A percentile compares a stretch with the other conserved stretches of the same genome.
phyloP scores from a whole-genome alignment of 306 rosid species.

The Boehmeria nivea region DNA sequence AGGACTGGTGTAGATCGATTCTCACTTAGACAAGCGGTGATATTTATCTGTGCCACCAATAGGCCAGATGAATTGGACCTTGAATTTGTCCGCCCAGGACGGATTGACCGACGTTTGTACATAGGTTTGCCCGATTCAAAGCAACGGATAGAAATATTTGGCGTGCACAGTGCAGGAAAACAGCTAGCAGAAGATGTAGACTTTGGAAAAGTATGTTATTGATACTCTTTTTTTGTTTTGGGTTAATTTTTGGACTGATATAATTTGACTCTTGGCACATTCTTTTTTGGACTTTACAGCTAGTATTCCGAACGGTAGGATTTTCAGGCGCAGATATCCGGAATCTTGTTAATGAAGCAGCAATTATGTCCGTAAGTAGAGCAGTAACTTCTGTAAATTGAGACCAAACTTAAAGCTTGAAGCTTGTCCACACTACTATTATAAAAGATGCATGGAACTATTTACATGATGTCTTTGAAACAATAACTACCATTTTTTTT shows the following conservation, averaged over 20 bases:
- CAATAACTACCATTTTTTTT: no score
- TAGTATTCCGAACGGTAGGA: constrained; percentile 93
- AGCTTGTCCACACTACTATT: background rate
- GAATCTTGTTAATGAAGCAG: constrained; percentile 95
- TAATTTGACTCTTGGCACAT: no score
- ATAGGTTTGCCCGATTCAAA: constrained; percentile 92
- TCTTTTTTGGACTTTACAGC: constrained; percentile 43
- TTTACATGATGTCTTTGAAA: background rate
- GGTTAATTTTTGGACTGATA: background rate
- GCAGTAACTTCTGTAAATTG: background rate
- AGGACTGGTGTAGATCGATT: constrained; percentile 78
- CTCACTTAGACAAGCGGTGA: constrained; percentile 93
- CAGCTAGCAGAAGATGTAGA: constrained; percentile 76
- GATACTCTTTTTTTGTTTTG: background rate
- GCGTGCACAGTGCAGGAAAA: constrained; percentile 79
- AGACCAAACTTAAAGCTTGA: background rate
- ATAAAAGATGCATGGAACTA: background rate
- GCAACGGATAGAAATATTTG: constrained; percentile 79
- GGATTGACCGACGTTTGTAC: constrained; percentile 92
- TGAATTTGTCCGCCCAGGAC: constrained; percentile 84
- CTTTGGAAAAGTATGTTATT: constrained; percentile 57
- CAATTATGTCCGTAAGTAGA: constrained; percentile 94
- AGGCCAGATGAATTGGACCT: constrained; percentile 91
- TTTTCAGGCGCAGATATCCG: constrained; percentile 95
- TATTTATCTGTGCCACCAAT: constrained; percentile 94